These are phyloP conservation scores for Sanghuangporus weigelae DNA, from an alignment of 1,284 basidiomycete species.

Conservation along the genomic window DNA sequence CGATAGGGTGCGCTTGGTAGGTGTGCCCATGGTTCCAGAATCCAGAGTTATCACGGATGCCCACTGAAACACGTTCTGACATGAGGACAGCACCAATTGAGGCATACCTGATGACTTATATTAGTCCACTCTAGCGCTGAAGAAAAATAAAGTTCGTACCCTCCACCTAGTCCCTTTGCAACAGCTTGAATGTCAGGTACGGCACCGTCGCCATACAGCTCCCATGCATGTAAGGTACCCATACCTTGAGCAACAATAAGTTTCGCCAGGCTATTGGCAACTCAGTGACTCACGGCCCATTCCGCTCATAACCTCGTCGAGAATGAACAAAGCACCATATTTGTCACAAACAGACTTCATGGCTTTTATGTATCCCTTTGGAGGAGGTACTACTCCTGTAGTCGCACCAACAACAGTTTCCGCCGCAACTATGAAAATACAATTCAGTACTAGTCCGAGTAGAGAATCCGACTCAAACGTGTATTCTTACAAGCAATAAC, in stretches of 20 bases:
- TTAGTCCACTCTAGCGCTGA: not conserved
- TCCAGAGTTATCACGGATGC: constrained; percentile 59
- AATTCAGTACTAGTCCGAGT: not conserved
- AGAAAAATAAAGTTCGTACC: constrained; percentile 38
- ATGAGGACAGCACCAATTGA: constrained; percentile 80
- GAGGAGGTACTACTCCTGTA: constrained; percentile 67
- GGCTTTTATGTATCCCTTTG: constrained; percentile 76
- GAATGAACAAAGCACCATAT: constrained; percentile 80
- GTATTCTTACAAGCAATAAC: constrained; percentile 67
- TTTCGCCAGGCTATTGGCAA: not conserved
- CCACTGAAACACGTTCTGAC: constrained; percentile 64
- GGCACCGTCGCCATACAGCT: constrained; percentile 71
- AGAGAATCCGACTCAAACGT: not conserved
- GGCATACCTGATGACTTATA: constrained; percentile 50
- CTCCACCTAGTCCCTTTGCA: constrained; percentile 84
- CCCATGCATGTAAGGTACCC: constrained; percentile 84
- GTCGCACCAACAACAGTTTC: constrained; percentile 83
- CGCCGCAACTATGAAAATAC: constrained; percentile 57
- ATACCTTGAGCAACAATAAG: constrained; percentile 45
- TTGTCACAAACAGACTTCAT: constrained; percentile 86
- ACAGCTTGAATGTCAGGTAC: constrained; percentile 80
- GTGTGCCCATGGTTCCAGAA: constrained; percentile 84
- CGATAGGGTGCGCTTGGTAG: constrained; percentile 74
- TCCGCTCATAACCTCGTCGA: constrained; percentile 85
- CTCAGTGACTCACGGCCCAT: constrained; percentile 65